These are phyloP conservation scores for Grigorovia transvaalensis DNA, from an alignment of 805 yeast genomes.

Conservation along the genomic window DNA sequence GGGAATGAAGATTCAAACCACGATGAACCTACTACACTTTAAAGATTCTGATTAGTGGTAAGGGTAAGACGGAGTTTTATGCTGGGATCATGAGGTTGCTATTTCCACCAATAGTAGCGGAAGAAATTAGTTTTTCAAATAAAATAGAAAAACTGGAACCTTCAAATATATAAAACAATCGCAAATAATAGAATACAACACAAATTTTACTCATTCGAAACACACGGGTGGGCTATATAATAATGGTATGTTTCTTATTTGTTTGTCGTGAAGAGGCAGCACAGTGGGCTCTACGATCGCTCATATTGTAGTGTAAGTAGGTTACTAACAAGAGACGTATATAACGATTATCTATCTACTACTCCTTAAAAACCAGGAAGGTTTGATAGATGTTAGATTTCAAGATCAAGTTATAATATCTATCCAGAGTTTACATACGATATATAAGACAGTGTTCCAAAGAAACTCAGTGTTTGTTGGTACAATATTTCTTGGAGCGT, in stretches of 20 bases:
- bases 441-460: conserved; percentile 65
- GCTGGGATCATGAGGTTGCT: neutral
- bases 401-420: too few relatives aligned
- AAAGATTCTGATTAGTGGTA: neutral
- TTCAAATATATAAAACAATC: neutral
- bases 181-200: neutral
- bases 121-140: neutral
- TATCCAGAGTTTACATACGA: conserved; percentile 11
- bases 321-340: neutral
- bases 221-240: neutral
- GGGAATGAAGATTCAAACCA: neutral
- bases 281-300: too few relatives aligned
- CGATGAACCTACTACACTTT: neutral
- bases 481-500: conserved; percentile 72
- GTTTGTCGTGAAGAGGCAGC: too few relatives aligned
- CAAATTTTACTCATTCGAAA: neutral
- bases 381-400: neutral
- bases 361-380: too few relatives aligned
- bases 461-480: conserved; percentile 87
- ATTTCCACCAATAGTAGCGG: neutral
- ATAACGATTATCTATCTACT: too few relatives aligned
- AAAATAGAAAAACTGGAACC: neutral
- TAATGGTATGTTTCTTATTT: neutral
- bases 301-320: too few relatives aligned
- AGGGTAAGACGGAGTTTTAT: too few relatives aligned